Percentiles rank a stretch among this genome's conserved stretches.
Evolutionary conservation across 2,329 filamentous ascomycete species (phyloP).

Genomic region (Aspergillus arachidicola): DNA sequence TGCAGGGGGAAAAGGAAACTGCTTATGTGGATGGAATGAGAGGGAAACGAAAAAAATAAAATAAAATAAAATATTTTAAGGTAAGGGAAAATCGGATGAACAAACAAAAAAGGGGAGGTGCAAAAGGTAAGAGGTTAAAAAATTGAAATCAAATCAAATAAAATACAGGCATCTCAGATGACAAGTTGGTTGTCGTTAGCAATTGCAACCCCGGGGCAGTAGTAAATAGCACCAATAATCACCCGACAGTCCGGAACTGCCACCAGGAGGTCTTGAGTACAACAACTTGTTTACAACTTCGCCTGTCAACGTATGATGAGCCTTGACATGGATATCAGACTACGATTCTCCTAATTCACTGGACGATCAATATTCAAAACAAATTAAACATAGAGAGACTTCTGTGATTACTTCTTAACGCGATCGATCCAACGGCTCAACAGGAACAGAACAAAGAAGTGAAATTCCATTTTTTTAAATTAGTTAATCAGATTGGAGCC

Average conservation of each 20-base stretch:
- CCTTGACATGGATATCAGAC: background rate
- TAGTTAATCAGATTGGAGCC: conserved; percentile 1
- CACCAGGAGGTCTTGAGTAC: background rate
- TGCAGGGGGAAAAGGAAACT: conserved; percentile 11
- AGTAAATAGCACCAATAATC: background rate
- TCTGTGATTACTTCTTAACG: background rate
- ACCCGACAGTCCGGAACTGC: background rate
- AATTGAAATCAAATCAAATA: background rate
- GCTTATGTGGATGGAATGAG: background rate
- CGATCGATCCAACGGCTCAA: background rate
- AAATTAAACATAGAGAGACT: background rate
- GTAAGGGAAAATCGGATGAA: conserved; percentile 7
- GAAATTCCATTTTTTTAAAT: background rate
- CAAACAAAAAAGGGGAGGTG: background rate
- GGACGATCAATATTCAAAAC: background rate
- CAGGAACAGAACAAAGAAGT: background rate
- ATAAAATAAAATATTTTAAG: background rate
- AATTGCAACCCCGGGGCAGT: background rate
- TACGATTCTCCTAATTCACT: background rate
- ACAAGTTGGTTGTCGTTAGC: background rate
- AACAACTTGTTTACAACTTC: background rate
- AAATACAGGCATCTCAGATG: background rate
- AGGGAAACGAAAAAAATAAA: background rate
- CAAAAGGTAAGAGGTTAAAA: background rate
- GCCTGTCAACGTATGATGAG: too few species aligned